phyloP scores from a whole-genome alignment of 306 rosid species.

The Pterocarpus santalinus region DNA sequence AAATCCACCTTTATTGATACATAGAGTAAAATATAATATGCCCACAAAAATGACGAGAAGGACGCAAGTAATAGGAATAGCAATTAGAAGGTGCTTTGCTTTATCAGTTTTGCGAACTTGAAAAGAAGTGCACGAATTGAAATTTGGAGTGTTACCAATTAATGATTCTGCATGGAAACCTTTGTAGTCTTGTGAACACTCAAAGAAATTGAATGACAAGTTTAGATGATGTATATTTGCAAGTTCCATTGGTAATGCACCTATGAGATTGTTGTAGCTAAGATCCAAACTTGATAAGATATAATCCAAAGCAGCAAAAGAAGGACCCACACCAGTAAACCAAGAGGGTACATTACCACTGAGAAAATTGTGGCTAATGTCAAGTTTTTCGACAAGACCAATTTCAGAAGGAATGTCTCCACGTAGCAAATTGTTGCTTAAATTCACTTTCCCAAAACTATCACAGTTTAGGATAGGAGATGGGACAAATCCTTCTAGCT shows the following conservation, averaged over 20 bases:
- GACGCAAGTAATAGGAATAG: background rate
- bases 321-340: background rate
- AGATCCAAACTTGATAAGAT: background rate
- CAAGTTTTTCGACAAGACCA: background rate
- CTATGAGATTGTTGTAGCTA: slow-evolving; percentile 13
- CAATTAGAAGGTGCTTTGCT: background rate
- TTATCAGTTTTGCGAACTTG: background rate
- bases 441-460: background rate
- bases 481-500: background rate
- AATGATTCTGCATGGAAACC: background rate
- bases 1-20: background rate
- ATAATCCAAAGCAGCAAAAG: fast-evolving
- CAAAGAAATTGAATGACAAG: slow-evolving; percentile 10
- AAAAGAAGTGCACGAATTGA: background rate
- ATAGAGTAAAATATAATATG: background rate
- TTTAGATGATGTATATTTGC: background rate
- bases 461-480: background rate
- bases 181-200: background rate
- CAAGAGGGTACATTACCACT: background rate
- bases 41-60: background rate
- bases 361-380: background rate
- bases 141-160: background rate
- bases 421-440: slow-evolving; percentile 1
- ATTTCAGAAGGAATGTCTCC: slow-evolving; percentile 4
- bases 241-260: background rate